Base-by-base conservation (phyloP, 352 stramenopile genomes). In the Aphanomyces astaci region DNA sequence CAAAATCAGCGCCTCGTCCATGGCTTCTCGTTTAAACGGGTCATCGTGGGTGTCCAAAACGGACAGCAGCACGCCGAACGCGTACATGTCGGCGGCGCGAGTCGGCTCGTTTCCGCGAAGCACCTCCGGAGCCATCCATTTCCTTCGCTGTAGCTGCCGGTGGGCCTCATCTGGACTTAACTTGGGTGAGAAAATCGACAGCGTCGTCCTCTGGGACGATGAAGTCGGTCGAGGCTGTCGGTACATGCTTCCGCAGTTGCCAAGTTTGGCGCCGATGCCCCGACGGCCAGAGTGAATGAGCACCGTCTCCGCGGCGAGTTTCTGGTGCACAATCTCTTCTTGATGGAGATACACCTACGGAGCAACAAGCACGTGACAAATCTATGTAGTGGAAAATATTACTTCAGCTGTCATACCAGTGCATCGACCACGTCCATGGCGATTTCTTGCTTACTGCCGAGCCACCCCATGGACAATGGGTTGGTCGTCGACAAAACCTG, bases 31-130 rank as follows among this genome's bases (percentile, higher is more conserved):
- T 59, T 62, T 62, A 24, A 59, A 68, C 46, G 62, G 62, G 51
- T 68, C 62, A 25, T 68, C 62, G 48, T 68, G 62, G n/a, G 62
- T 60, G 62, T 68, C 62, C 11, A 68, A 32, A 13, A 53, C 43
- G 19, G 62, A 68, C 9, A 68, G 45, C 15, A 68, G 33, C 9
- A 68, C 62, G 15, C 62, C 62, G 2, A 68, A 68, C 15, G 62
- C 27, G 25, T 68, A 68, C 48, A 68, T 68, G 39, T 68, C 62
- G 43, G 39, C 31, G n/a, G 62, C 62, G 9, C 24, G 13, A 17
- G 62, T 60, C n/a, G 62, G 15, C 15, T 40, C 32, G 2, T 68
- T 45, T 7, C 62, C 62, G 7, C 62, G 62, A 25, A 68, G 51
- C 15, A 68, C 51, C 22, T 68, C 62, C 19, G 62, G 62, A 0